phyloP scores from a whole-genome alignment of 306 rosid genomes.

The Astragalus glycyphyllos region DNA sequence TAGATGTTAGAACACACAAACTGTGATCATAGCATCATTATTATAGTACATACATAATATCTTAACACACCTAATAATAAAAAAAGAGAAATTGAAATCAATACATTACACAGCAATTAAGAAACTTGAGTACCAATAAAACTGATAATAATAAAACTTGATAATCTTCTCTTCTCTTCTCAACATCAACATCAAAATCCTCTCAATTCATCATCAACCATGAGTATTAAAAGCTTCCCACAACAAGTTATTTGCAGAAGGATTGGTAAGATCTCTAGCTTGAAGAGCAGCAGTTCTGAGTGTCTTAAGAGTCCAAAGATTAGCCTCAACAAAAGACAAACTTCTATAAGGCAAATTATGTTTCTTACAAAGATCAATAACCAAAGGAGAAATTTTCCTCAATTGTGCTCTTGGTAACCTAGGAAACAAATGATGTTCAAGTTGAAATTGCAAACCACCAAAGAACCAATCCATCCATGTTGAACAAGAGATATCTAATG shows the following conservation, averaged over 20 bases:
- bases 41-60: not conserved
- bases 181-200: not conserved
- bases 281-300: slow-evolving; percentile 66
- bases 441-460: slow-evolving; percentile 80
- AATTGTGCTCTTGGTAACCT: slow-evolving; percentile 70
- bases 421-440: slow-evolving; percentile 73
- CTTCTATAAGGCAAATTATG: slow-evolving; percentile 78
- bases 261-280: slow-evolving; percentile 49
- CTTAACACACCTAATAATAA: not conserved
- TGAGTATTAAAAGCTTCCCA: slow-evolving; percentile 84
- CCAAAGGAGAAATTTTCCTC: slow-evolving; percentile 72
- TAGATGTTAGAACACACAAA: slow-evolving; percentile 21
- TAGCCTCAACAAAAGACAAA: slow-evolving; percentile 69
- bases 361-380: slow-evolving; percentile 73
- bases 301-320: slow-evolving; percentile 56
- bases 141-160: not conserved
- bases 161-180: not conserved
- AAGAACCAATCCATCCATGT: slow-evolving; percentile 83
- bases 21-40: slow-evolving; percentile 20
- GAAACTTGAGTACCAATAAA: not conserved
- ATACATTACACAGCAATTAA: not conserved
- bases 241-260: slow-evolving; percentile 57
- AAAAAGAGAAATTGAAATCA: slow-evolving; percentile 9
- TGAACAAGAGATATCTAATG: slow-evolving; percentile 69
- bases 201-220: slow-evolving; percentile 45